Evolutionary conservation across 106 monocot species (phyloP), one percentile per base, ranked within the genome.

Genomic region (Dactylorhiza incarnata): DNA sequence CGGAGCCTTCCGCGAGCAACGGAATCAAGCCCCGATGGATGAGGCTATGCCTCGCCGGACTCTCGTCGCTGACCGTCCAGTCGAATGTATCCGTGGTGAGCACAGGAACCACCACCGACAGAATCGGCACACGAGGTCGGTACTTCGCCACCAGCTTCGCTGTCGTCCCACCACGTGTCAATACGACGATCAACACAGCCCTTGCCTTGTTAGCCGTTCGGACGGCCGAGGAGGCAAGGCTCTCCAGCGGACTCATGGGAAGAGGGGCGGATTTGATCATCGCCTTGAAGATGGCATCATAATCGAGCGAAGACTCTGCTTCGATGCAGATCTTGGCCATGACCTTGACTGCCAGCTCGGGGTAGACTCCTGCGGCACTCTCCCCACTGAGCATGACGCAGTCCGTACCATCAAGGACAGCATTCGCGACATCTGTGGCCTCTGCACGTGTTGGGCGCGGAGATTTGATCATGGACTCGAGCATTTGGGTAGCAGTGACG

Each of bases 391-490:
- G 81, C 89, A 90, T 90, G 61, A 90, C 89, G 25, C 89, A 86
- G 79, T 90, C 89, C 0, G 89, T 86, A 52, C 89, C 89, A 37
- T 90, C 89, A 4, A 90, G 79, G 29, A 90, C 89, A 15, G 89
- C 89, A 49, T 89, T 89, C 37, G 89, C 89, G 13, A 89, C 89
- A 54, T 89, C 89, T 0, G 89, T 89, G 54, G 89, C 89, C 63
- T 89, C 89, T 0, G 89, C 89, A 22, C 89, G 84, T 6, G 89
- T 89, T 0, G 89, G 89, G n/a, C 89, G 86, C 25, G 89, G 86
- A 20, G 86, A 86, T 58, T 89, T 89, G 76, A 89, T 89, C 89
- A 89, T 89, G 9, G 89, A 89, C 43, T 89, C 89, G 5, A 89
- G 86, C 89, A 89, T 89, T 56, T 89, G 89, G 14, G 89, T 89